Evolutionary conservation across 768 basidiomycete species (phyloP), one percentile per base, ranked within the genome.

Genomic region (Agrocybe praecox): DNA sequence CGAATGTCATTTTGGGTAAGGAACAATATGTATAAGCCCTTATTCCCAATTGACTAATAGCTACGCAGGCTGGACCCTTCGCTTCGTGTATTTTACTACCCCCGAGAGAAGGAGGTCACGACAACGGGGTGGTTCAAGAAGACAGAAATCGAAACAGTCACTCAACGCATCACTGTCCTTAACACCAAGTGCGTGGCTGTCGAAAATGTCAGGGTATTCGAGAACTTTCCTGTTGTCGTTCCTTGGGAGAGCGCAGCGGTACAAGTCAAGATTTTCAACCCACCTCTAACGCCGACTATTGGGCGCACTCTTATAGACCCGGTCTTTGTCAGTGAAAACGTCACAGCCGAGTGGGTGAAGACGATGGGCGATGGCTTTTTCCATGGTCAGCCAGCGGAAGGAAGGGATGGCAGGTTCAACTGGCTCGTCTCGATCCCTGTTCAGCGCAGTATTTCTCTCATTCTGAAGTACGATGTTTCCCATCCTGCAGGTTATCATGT

Each of bases 11-110:
- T 72, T 79, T 8, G 77, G 77, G 77, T 78, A 59, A 40, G 60
- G 19, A 5, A 19, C 33, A 2, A 21, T 3, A 15, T 19, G 2
- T 32, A 7, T 6, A 24, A n/a, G n/a, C n/a, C 40, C 53, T 47
- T 11, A 22, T 18, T 44, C 12, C 10, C 24, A 21, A 7, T 33
- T 48, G 11, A 46, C 6, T 8, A 17, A 23, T 24, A 33, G n/a
- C 17, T 47, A n/a, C n/a, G 22, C 47, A 79, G 78, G 2, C 49
- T 76, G 14, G 78, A 78, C 54, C 72, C 72, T 2, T 77, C 77
- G 24, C 69, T 80, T 55, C 72, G 72, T n/a, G 62, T 77, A 4
- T 76, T 74, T 4, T 78, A 79, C 60, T 72, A 73, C 42, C 78
- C 77, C 9, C 65, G 66, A 14, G 64, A 60, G 29, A 74, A 71